Evolutionary conservation across 192 early-diverging fungal genomes (phyloP).

Genomic region (Backusella mclennaniae): DNA sequence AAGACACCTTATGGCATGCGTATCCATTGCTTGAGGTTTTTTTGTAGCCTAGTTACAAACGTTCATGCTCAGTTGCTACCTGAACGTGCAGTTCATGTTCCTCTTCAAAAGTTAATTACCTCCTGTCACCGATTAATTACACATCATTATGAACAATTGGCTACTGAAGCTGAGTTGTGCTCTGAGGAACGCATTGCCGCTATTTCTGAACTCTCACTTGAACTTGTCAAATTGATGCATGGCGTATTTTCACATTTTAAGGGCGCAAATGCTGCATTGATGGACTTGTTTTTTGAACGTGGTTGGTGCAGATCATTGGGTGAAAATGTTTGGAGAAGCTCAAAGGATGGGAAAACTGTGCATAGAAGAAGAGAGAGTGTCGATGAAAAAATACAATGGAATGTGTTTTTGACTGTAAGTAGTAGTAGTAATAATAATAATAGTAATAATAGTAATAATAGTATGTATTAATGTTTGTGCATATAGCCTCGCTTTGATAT

Average conservation of each 20-base stretch:
- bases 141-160: constrained; percentile 36
- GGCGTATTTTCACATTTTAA: constrained; percentile 41
- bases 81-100: constrained; percentile 40
- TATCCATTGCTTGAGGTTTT: constrained; percentile 36
- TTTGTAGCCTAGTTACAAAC: constrained; percentile 35
- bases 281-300: constrained; percentile 41
- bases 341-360: constrained; percentile 29
- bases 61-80: constrained; percentile 41
- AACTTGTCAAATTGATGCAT: constrained; percentile 39
- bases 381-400: constrained; percentile 36
- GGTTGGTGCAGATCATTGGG: constrained; percentile 42
- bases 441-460: too few relatives aligned
- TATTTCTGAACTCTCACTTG: constrained; percentile 36
- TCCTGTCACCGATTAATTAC: constrained; percentile 37
- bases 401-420: constrained; percentile 33
- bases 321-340: constrained; percentile 38
- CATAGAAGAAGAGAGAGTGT: constrained; percentile 32
- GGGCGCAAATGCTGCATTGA: constrained; percentile 38
- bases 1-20: constrained; percentile 44
- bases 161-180: constrained; percentile 20
- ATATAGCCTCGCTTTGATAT: constrained; percentile 40
- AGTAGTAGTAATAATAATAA: too few relatives aligned
- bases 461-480: not conserved
- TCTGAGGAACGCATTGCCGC: constrained; percentile 33
- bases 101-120: constrained; percentile 36